Conservation (phyloP, 257 asterid species). For the Nicotiana sylvestris region DNA sequence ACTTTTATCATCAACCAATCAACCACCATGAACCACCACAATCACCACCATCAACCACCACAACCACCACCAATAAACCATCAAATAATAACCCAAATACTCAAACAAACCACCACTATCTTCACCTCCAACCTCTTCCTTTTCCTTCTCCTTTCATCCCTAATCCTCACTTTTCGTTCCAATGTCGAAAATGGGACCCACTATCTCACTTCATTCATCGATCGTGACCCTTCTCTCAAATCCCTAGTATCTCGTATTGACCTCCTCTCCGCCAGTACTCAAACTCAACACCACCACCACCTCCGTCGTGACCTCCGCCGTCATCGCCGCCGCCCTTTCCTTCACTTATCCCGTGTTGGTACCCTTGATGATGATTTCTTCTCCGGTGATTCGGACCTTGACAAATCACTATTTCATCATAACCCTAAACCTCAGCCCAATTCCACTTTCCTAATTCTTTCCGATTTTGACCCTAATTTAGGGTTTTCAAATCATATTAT, state of each 20-base stretch:
- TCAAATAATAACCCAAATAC: slow-evolving; percentile 54
- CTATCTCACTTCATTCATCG: slow-evolving; percentile 70
- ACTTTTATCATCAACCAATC: background rate
- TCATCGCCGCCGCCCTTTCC: slow-evolving; percentile 77
- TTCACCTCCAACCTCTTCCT: slow-evolving; percentile 48
- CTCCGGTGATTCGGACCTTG: slow-evolving; percentile 80
- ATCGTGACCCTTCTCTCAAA: slow-evolving; percentile 65
- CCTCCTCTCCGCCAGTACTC: slow-evolving; percentile 28
- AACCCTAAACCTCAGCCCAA: slow-evolving; percentile 39
- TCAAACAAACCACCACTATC: slow-evolving; percentile 42
- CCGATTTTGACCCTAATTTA: slow-evolving; percentile 34
- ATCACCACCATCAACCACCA: slow-evolving; percentile 18
- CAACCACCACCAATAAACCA: slow-evolving; percentile 40
- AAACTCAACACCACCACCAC: slow-evolving; percentile 17
- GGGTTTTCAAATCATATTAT: slow-evolving; percentile 41
- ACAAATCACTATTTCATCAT: slow-evolving; percentile 65
- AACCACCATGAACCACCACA: background rate
- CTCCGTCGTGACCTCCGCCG: slow-evolving; percentile 32
- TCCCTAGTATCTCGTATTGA: slow-evolving; percentile 75
- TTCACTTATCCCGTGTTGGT: slow-evolving; percentile 84
- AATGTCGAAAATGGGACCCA: slow-evolving; percentile 62
- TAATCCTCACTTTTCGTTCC: slow-evolving; percentile 65
- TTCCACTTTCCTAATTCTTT: slow-evolving; percentile 39
- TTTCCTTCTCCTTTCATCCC: slow-evolving; percentile 53
- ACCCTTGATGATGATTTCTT: slow-evolving; percentile 87